phyloP scores from a whole-genome alignment of 768 basidiomycete genomes.

The Mycena galopus region DNA sequence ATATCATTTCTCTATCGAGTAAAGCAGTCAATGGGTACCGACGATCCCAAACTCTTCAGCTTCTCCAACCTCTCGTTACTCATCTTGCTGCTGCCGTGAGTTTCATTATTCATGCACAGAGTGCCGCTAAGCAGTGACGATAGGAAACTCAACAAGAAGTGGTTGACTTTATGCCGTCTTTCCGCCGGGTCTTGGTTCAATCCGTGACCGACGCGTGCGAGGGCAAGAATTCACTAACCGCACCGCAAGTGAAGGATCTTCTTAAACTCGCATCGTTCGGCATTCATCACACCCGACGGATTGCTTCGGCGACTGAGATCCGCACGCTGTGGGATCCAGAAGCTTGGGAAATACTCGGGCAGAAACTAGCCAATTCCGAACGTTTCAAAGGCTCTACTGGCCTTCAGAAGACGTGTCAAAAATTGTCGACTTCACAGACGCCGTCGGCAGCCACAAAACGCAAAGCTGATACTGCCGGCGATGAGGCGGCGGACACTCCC shows the following conservation, averaged over 20 bases:
- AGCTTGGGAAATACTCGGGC: constrained; percentile 66
- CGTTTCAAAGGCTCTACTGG: constrained; percentile 74
- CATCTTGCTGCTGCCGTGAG: constrained; percentile 66
- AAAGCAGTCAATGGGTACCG: constrained; percentile 84
- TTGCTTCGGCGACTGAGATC: constrained; percentile 47
- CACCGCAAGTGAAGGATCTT: constrained; percentile 82
- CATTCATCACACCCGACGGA: constrained; percentile 74
- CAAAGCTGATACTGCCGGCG: constrained; percentile 52
- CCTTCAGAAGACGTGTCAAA: constrained; percentile 68
- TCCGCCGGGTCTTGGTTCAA: constrained; percentile 65
- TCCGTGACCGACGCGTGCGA: constrained; percentile 63
- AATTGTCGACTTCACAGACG: constrained; percentile 29
- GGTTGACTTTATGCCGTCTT: constrained; percentile 60
- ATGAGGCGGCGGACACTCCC: constrained; percentile 31
- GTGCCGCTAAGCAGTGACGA: constrained; percentile 22
- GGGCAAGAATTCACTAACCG: constrained; percentile 60
- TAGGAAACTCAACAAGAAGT: constrained; percentile 56
- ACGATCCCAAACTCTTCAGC: constrained; percentile 77
- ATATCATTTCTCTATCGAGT: constrained; percentile 67
- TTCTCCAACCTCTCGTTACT: constrained; percentile 74
- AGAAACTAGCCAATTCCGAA: constrained; percentile 61
- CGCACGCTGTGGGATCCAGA: constrained; percentile 69
- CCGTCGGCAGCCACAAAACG: constrained; percentile 49
- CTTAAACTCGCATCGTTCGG: constrained; percentile 76
- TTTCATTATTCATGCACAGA: constrained; percentile 21